Evolutionary conservation across 257 asterid species (phyloP).

Genomic region (Linderniella brevidens): DNA sequence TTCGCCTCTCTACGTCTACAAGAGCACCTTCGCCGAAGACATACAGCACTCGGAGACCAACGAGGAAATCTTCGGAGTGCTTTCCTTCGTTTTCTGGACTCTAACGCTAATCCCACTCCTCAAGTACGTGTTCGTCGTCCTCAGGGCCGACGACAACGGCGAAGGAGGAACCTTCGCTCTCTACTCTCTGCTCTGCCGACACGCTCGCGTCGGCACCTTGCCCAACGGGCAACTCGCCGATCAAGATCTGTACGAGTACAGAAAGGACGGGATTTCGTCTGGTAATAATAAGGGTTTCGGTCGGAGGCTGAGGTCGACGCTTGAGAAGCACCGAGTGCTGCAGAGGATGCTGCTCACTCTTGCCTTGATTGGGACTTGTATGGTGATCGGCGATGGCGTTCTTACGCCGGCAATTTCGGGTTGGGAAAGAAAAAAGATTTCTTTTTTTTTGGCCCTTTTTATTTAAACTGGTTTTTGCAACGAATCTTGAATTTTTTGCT

Average conservation of each 20-base stretch:
- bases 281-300: constrained; percentile 35
- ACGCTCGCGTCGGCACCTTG: constrained; percentile 64
- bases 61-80: constrained; percentile 80
- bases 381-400: constrained; percentile 97
- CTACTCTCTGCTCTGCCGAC: constrained; percentile 74
- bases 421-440: constrained; percentile 7
- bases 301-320: constrained; percentile 46
- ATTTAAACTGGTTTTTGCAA: not conserved
- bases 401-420: constrained; percentile 97
- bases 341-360: constrained; percentile 55
- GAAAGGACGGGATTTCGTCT: constrained; percentile 36
- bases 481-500: constrained; percentile 8
- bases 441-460: not conserved
- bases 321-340: constrained; percentile 52
- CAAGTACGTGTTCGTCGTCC: constrained; percentile 74
- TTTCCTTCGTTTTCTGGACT: constrained; percentile 88
- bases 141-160: constrained; percentile 89
- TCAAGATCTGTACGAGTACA: constrained; percentile 68
- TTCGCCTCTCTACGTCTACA: constrained; percentile 89
- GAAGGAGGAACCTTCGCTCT: constrained; percentile 97
- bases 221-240: constrained; percentile 95
- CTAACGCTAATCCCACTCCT: constrained; percentile 73
- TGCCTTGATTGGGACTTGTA: constrained; percentile 89
- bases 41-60: constrained; percentile 76
- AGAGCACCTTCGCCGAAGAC: constrained; percentile 95